Evolutionary conservation across 2,329 filamentous ascomycete species (phyloP), one percentile per base, ranked within the genome.

Genomic region (Ceratocystis ficicola): DNA sequence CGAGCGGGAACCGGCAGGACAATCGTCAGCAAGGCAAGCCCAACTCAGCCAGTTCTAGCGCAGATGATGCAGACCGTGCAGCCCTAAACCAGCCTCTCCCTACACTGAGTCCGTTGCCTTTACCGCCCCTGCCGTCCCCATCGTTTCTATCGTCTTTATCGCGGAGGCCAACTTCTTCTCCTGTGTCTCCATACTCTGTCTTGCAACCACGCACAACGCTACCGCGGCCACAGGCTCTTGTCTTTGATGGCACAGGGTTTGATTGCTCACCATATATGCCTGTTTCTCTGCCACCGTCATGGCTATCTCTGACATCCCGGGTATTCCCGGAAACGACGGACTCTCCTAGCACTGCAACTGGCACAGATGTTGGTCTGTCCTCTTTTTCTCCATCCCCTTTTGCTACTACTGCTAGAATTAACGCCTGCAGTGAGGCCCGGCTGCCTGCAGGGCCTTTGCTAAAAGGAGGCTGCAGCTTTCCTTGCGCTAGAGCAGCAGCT

Each of bases 401-500:
- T 41, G 36, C 36, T 10, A n/a, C 48, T 28, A 25, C 5, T 15
- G 48, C 30, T 59, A 30, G 20, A 17, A n/a, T 30, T 59, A 25
- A 17, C 30, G 55, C 30, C 55, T 28, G 55, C 17, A 17, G n/a
- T 59, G 55, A 32, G 55, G 28, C 55, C 55, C 55, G 55, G 55
- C 25, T 59, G 10, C 55, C 20, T 59, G 28, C 55, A 59, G 55
- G 22, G 30, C 55, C 28, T 36, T 59, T 59, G 55, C 28, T 59
- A n/a, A 25, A 59, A 59, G 55, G 55, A 30, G 55, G 28, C 55
- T 59, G 55, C 55, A 36, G 28, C 55, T 36, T 59, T 7, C 55
- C 55, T 59, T 30, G 28, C 55, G 55, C 55, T 59, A 59, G 55
- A 30, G 55, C 55, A 36, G 30, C 55, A 59, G 55, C 55, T 36